Base-by-base conservation (phyloP, 2,329 filamentous ascomycete species). In the Fusarium sublunatum region DNA sequence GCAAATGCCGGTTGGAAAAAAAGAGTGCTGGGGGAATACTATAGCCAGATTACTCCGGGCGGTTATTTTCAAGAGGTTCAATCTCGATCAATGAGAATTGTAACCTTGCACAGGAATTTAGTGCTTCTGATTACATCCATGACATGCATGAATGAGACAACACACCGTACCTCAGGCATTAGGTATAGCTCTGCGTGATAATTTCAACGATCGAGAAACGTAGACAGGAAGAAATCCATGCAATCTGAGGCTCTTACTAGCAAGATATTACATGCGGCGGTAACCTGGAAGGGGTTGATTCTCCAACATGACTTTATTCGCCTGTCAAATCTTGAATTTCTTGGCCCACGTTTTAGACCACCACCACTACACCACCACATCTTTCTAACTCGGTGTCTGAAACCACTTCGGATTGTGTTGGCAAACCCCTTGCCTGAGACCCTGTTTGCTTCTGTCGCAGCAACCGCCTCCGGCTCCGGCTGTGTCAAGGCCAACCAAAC, bases 371-470 rank as follows among this genome's bases (percentile, higher is more conserved):
- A n/a, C n/a, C n/a, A 46, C 32, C 31, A 61, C 35, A 39, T 32
- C 40, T 26, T n/a, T 34, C n/a, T 13, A 50, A 35, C 29, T 22
- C 24, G 9, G 12, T 15, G n/a, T 46, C 50, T 65, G 63, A 65
- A 65, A 65, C 63, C 35, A 47, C 45, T 60, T 41, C 38, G 38
- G n/a, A 52, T 34, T 34, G 25, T 38, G 39, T 25, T 40, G 9
- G 26, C 24, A 50, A 40, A 46, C 49, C 60, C 62, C 62, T 64
- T 66, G 58, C 48, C 19, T 48, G 15, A 36, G 43, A 46, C 44
- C 53, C 42, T 59, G 53, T 15, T 54, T 53, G 38, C 38, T 36
- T 53, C 44, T 43, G 42, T 53, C 41, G 35, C 38, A 42, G 48
- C 45, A 59, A 63, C 40, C 39, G 19, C 34, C 45, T 53, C 22